These are phyloP conservation scores for Rhizomucor pusillus DNA, from an alignment of 371 early-diverging fungal species.

Conservation along the genomic window DNA sequence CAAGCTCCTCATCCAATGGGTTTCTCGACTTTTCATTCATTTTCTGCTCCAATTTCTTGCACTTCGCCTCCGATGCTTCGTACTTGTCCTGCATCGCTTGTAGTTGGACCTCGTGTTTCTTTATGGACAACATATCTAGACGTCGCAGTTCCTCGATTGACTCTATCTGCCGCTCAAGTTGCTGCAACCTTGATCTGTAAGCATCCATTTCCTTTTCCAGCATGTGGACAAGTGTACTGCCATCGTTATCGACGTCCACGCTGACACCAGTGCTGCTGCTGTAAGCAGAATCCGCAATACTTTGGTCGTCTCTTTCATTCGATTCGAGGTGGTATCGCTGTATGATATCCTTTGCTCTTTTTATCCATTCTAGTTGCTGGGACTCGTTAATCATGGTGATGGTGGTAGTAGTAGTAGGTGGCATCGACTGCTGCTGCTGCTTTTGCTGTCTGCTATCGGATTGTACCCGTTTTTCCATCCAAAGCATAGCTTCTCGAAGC, in stretches of 20 bases:
- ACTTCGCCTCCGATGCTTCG: slow-evolving; percentile 22
- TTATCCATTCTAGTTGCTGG: background rate
- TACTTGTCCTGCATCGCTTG: slow-evolving; percentile 25
- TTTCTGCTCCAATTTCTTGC: slow-evolving; percentile 9
- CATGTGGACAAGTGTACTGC: background rate
- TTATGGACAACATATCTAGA: slow-evolving; percentile 21
- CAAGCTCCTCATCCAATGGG: slow-evolving; percentile 4
- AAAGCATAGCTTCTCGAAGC: slow-evolving; percentile 46
- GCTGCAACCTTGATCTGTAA: slow-evolving; percentile 16
- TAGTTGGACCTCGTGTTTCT: slow-evolving; percentile 32
- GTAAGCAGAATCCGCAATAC: no score
- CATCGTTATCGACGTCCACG: background rate
- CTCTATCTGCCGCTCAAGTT: slow-evolving; percentile 19
- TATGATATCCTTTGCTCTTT: no score
- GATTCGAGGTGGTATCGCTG: no score
- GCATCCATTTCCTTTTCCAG: slow-evolving; percentile 23
- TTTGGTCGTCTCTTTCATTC: no score
- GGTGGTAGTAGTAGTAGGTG: no score
- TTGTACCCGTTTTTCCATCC: slow-evolving; percentile 28
- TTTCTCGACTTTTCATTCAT: background rate
- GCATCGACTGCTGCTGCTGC: background rate
- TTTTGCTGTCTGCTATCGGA: background rate
- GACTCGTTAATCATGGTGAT: background rate
- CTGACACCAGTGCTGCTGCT: no score
- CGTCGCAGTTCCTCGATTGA: slow-evolving; percentile 19